These are phyloP conservation scores for Neurospora sp. DNA, from an alignment of 495 filamentous ascomycete species.

Conservation along the genomic window DNA sequence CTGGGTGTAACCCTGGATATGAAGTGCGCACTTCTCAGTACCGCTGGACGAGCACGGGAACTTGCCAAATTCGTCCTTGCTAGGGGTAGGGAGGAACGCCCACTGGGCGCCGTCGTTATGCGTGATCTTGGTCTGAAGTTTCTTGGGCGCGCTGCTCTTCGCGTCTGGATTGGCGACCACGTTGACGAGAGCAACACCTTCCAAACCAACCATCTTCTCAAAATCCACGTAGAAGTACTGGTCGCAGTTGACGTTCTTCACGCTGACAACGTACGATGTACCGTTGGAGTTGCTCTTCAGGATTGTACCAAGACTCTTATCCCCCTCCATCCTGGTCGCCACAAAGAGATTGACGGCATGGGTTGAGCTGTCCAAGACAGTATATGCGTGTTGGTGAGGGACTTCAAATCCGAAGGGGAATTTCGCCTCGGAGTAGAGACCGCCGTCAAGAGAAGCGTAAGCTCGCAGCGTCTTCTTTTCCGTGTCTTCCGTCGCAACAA, in stretches of 20 bases:
- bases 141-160: slow-evolving; percentile 56
- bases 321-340: slow-evolving; percentile 50
- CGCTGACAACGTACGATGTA: slow-evolving; percentile 79
- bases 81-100: slow-evolving; percentile 56
- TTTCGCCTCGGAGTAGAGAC: slow-evolving; percentile 65
- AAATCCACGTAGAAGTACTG: slow-evolving; percentile 76
- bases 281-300: slow-evolving; percentile 98
- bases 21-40: slow-evolving; percentile 64
- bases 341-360: slow-evolving; percentile 91
- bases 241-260: slow-evolving; percentile 68
- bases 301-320: slow-evolving; percentile 67
- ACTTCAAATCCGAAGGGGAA: slow-evolving; percentile 79
- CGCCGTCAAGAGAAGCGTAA: slow-evolving; percentile 73
- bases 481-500: slow-evolving; percentile 64
- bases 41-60: slow-evolving; percentile 55
- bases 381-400: slow-evolving; percentile 66
- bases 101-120: slow-evolving; percentile 93
- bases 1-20: slow-evolving; percentile 93
- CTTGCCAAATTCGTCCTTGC: slow-evolving; percentile 56
- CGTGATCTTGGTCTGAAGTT: slow-evolving; percentile 77
- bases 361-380: slow-evolving; percentile 83
- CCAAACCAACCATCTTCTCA: slow-evolving; percentile 84
- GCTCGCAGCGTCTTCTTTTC: slow-evolving; percentile 61
- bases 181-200: slow-evolving; percentile 83
- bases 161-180: slow-evolving; percentile 61